Percentiles rank a stretch among this genome's conserved stretches.
These are phyloP conservation scores for Lyophyllum semitale DNA, from an alignment of 768 basidiomycete genomes.

Conservation along the genomic window DNA sequence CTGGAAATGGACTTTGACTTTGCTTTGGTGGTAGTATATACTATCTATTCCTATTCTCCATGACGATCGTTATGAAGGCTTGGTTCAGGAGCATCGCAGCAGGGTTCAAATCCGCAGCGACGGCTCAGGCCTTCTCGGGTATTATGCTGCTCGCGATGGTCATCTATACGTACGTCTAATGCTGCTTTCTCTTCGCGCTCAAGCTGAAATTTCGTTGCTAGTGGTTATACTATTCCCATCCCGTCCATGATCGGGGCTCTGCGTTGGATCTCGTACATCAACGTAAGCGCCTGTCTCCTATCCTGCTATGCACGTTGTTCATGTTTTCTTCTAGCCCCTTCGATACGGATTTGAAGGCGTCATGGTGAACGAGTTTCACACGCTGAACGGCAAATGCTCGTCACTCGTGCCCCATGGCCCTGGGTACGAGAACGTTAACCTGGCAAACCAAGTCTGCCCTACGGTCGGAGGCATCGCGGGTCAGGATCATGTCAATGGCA, in stretches of 20 bases:
- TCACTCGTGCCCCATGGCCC: slow-evolving; percentile 62
- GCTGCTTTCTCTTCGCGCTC: slow-evolving; percentile 4
- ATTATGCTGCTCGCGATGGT: slow-evolving; percentile 51
- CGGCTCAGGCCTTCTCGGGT: slow-evolving; percentile 56
- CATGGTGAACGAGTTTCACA: slow-evolving; percentile 82
- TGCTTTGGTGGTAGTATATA: slow-evolving; percentile 43
- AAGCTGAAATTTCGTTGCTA: slow-evolving; percentile 1
- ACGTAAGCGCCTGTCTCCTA: slow-evolving; percentile 34
- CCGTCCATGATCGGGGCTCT: slow-evolving; percentile 69
- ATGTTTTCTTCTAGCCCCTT: slow-evolving; percentile 48
- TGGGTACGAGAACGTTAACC: slow-evolving; percentile 55
- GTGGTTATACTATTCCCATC: slow-evolving; percentile 61
- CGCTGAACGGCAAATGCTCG: slow-evolving; percentile 61
- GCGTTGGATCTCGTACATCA: slow-evolving; percentile 67
- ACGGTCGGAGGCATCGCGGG: slow-evolving; percentile 68
- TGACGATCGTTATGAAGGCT: slow-evolving; percentile 68
- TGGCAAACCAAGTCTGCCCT: slow-evolving; percentile 77
- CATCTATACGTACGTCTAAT: slow-evolving; percentile 51
- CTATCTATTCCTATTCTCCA: slow-evolving; percentile 57
- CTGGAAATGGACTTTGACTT: neutral
- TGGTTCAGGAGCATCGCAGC: slow-evolving; percentile 75
- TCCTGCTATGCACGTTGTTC: neutral
- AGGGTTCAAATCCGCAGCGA: slow-evolving; percentile 55
- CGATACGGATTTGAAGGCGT: slow-evolving; percentile 75
- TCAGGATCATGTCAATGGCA: slow-evolving; percentile 60